phyloP scores from a whole-genome alignment of 1,284 basidiomycete species.

The Psilocybe mexicana region DNA sequence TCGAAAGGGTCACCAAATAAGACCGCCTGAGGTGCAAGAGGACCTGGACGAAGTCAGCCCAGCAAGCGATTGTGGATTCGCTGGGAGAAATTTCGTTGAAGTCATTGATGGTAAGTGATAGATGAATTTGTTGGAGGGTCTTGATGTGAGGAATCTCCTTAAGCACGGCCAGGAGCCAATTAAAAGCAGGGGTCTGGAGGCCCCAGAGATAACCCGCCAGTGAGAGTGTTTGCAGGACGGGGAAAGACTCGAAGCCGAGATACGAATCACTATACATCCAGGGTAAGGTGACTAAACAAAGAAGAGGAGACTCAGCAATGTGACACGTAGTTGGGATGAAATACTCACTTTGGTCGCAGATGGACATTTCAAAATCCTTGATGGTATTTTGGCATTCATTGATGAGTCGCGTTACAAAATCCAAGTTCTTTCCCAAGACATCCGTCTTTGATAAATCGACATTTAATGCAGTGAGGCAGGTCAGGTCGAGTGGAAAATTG shows the following conservation, averaged over 20 bases:
- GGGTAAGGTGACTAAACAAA: neutral
- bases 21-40: neutral
- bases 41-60: neutral
- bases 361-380: neutral
- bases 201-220: neutral
- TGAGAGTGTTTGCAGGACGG: neutral
- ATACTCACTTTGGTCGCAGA: neutral
- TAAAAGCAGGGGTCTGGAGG: neutral
- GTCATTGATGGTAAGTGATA: neutral
- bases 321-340: neutral
- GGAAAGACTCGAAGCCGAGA: neutral
- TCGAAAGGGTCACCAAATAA: neutral
- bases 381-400: constrained; percentile 6
- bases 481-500: constrained; percentile 1
- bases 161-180: neutral
- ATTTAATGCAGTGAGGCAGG: neutral
- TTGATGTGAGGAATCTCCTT: neutral
- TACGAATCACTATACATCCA: neutral
- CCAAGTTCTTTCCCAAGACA: neutral
- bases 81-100: neutral
- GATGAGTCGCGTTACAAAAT: constrained; percentile 6
- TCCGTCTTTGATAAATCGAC: neutral
- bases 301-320: neutral
- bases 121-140: neutral
- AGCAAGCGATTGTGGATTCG: neutral